A percentile compares a stretch with the other conserved stretches of the same genome.
These are phyloP conservation scores for Agroathelia rolfsii DNA, from an alignment of 1,284 basidiomycete species.

Conservation along the genomic window DNA sequence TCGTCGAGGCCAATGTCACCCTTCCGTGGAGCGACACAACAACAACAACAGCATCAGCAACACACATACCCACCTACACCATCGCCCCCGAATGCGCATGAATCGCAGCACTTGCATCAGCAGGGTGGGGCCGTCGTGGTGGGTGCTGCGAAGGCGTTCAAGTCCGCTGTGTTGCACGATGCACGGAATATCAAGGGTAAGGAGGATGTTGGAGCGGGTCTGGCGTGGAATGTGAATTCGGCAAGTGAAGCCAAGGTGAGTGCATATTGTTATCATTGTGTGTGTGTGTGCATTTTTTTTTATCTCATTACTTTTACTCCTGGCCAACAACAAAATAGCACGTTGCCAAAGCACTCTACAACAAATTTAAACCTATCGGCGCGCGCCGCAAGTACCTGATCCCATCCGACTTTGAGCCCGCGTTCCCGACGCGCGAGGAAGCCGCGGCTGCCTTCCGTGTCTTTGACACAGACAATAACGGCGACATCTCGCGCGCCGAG, in stretches of 20 bases:
- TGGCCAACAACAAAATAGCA: slow-evolving; percentile 27
- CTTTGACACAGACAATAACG: slow-evolving; percentile 70
- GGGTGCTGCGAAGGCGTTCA: slow-evolving; percentile 54
- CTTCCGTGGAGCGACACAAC: slow-evolving; percentile 2
- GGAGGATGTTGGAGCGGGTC: slow-evolving; percentile 29
- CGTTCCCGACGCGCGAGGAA: slow-evolving; percentile 46
- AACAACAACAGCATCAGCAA: slow-evolving; percentile 16
- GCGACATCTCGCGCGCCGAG: slow-evolving; percentile 69
- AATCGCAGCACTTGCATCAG: background rate
- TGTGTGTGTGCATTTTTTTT: slow-evolving; percentile 6
- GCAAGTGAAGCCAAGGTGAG: slow-evolving; percentile 55
- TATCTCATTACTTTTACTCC: slow-evolving; percentile 1
- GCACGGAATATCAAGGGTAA: slow-evolving; percentile 58
- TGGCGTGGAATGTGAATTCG: slow-evolving; percentile 41
- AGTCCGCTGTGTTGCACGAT: slow-evolving; percentile 60
- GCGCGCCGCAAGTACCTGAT: slow-evolving; percentile 50
- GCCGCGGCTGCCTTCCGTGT: slow-evolving; percentile 64
- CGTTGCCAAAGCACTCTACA: slow-evolving; percentile 62
- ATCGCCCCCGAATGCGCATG: slow-evolving; percentile 12
- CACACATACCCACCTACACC: slow-evolving; percentile 31
- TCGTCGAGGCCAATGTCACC: background rate
- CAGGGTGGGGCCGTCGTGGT: slow-evolving; percentile 29
- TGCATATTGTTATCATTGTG: slow-evolving; percentile 9
- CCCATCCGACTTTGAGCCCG: slow-evolving; percentile 61
- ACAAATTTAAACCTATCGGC: slow-evolving; percentile 39